Conservation (phyloP, 768 basidiomycete species). For the Pleurotus salmoneostramineus region DNA sequence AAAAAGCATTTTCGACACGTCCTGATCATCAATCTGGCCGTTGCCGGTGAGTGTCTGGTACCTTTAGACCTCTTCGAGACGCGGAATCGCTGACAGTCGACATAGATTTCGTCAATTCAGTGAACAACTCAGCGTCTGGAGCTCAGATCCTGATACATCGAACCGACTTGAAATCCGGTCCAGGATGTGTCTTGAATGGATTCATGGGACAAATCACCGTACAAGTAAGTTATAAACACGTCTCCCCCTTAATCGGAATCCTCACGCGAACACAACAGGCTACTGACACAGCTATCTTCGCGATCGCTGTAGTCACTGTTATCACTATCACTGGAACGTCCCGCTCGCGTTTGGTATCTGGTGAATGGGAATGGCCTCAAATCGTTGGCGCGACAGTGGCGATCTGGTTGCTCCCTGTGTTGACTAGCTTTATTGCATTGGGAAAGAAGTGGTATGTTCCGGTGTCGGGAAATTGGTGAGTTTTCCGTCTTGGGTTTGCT, state of each 20-base stretch:
- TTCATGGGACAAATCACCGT: not conserved
- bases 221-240: not conserved
- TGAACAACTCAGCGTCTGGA: not conserved
- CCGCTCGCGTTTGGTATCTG: not conserved
- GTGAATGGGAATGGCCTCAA: not conserved
- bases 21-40: not conserved
- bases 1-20: slow-evolving; percentile 1
- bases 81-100: not conserved
- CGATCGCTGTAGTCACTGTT: not conserved
- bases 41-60: not conserved
- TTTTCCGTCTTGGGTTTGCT: not conserved
- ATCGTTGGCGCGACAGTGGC: not conserved
- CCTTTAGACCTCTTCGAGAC: not conserved
- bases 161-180: not conserved
- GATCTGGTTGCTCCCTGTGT: not conserved
- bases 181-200: not conserved
- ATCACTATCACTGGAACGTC: not conserved
- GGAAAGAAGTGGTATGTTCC: not conserved
- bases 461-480: not conserved
- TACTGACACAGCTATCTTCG: not conserved
- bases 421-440: not conserved
- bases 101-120: not conserved
- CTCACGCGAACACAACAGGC: not conserved
- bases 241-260: not conserved
- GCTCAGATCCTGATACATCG: not conserved